Evolutionary conservation across 2,329 filamentous ascomycete species (phyloP).

Genomic region (Fusarium multiceps): DNA sequence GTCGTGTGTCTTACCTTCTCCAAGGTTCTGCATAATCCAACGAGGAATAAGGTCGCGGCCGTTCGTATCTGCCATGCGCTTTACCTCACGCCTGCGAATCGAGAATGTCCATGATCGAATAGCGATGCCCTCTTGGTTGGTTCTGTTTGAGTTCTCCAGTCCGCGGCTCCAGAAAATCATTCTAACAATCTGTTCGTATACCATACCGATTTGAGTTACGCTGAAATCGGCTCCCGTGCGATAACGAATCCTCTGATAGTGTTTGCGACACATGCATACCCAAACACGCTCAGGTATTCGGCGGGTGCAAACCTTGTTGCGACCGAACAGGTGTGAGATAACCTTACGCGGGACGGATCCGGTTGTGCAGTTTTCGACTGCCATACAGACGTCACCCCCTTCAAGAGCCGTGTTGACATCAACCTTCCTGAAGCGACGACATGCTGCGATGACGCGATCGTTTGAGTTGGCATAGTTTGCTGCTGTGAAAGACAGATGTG

Average conservation of each 20-base stretch:
- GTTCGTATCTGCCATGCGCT: constrained; percentile 58
- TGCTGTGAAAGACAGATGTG: neutral
- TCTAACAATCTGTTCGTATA: constrained; percentile 70
- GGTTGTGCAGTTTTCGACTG: constrained; percentile 67
- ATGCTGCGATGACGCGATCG: constrained; percentile 38
- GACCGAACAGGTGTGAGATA: constrained; percentile 83
- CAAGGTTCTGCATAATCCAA: constrained; percentile 62
- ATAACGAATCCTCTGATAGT: constrained; percentile 82
- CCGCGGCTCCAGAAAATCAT: constrained; percentile 71
- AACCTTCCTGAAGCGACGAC: constrained; percentile 30
- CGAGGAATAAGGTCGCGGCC: constrained; percentile 41
- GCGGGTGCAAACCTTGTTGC: constrained; percentile 82
- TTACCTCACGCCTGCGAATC: constrained; percentile 72
- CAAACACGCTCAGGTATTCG: constrained; percentile 76
- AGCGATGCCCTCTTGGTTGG: constrained; percentile 47
- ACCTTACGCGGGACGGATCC: constrained; percentile 75
- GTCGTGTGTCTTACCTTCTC: constrained; percentile 59
- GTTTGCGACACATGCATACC: constrained; percentile 83
- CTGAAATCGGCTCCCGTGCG: constrained; percentile 72
- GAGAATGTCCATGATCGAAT: constrained; percentile 68
- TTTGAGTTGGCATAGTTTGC: constrained; percentile 22
- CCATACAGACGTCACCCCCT: constrained; percentile 61
- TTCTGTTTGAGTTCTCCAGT: constrained; percentile 52
- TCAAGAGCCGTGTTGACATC: constrained; percentile 29
- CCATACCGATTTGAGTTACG: constrained; percentile 70